Evolutionary conservation across 768 basidiomycete genomes (phyloP), one percentile per base, ranked within the genome.

Genomic region (Lentinus tigrinus): DNA sequence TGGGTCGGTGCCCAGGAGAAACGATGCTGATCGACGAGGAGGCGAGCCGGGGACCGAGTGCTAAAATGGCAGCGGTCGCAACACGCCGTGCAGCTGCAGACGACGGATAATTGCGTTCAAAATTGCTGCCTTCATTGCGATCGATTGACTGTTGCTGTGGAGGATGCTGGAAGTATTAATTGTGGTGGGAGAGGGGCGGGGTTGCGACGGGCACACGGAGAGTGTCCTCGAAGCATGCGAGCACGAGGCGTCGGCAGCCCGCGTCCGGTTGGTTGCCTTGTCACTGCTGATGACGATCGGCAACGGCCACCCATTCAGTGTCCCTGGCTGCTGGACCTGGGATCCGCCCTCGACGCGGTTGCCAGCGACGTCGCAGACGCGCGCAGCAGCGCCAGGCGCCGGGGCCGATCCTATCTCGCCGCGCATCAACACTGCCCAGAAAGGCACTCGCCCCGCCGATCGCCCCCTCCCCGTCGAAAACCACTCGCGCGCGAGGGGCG

Each of bases 201-300:
- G 43, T 38, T 26, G 38, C n/a, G 27, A 24, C 47, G 59, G 54
- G 56, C 54, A 60, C 49, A 51, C 42, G 48, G 38, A 49, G 17
- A 16, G 47, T 39, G 39, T 17, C 40, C 37, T 27, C 28, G 60
- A 61, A 61, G 60, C 58, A 47, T 47, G 47, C 6, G 54, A 27
- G 52, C 51, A 51, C 51, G 44, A 53, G 51, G 48, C 59, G 54
- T 48, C 52, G 39, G 47, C 46, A 54, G 43, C 57, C 50, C 43
- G 59, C 59, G 17, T 40, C 50, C 39, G 51, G 6, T 46, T 61
- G 44, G 60, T 61, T 61, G 60, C 60, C 60, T 31, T 55, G 56
- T 48, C 51, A 38, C 53, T 52, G 60, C 47, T 61, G 60, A 61
- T 56, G 55, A 53, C 51, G 60, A 57, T 61, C 60, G 60, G 60